Evolutionary conservation across 2,329 filamentous ascomycete genomes (phyloP).

Genomic region (Aspergillus sp.): DNA sequence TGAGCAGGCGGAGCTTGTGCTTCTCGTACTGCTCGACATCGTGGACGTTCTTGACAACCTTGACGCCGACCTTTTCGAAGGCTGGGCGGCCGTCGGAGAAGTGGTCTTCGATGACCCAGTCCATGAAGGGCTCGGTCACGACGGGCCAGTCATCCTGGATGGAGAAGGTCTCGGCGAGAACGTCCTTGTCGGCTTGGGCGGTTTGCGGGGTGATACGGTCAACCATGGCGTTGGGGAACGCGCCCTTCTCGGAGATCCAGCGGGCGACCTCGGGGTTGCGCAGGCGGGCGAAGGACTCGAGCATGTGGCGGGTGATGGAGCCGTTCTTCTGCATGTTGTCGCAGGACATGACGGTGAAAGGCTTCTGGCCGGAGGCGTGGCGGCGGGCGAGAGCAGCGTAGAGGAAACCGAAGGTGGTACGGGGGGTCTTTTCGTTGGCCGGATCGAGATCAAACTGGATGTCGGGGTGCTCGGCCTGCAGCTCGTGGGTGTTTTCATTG

Average conservation of each 20-base stretch:
- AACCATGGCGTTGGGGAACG: slow-evolving; percentile 58
- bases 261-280: slow-evolving; percentile 49
- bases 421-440: slow-evolving; percentile 44
- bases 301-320: slow-evolving; percentile 54
- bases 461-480: slow-evolving; percentile 50
- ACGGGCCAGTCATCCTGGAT: slow-evolving; percentile 55
- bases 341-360: slow-evolving; percentile 57
- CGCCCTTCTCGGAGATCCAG: slow-evolving; percentile 51
- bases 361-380: slow-evolving; percentile 47
- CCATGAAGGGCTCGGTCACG: slow-evolving; percentile 57
- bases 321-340: slow-evolving; percentile 61
- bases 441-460: slow-evolving; percentile 49
- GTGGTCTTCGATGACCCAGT: slow-evolving; percentile 57
- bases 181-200: slow-evolving; percentile 44
- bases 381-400: slow-evolving; percentile 52
- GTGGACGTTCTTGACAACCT: slow-evolving; percentile 53
- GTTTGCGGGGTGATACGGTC: slow-evolving; percentile 58
- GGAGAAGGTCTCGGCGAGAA: slow-evolving; percentile 47
- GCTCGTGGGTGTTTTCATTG: slow-evolving; percentile 58
- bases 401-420: slow-evolving; percentile 55
- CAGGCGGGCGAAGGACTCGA: slow-evolving; percentile 50
- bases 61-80: slow-evolving; percentile 54
- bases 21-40: slow-evolving; percentile 57
- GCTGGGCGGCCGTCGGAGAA: slow-evolving; percentile 53
- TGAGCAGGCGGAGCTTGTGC: slow-evolving; percentile 58